phyloP scores from a whole-genome alignment of 2,329 filamentous ascomycete species.

The Venturia pyrina region DNA sequence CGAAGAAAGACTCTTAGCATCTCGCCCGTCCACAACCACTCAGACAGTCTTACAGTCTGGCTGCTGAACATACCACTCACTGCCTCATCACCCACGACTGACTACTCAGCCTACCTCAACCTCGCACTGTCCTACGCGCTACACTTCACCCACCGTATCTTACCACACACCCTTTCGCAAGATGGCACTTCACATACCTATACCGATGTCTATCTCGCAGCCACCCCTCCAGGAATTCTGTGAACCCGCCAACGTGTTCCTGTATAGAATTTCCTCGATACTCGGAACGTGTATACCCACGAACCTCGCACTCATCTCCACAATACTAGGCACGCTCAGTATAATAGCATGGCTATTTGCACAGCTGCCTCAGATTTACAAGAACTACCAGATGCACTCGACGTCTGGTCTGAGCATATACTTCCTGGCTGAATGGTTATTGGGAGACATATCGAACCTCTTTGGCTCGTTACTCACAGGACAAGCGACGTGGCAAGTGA shows the following conservation, averaged over 20 bases:
- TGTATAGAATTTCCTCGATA: conserved; percentile 46
- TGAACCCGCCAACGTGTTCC: conserved; percentile 48
- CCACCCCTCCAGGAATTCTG: conserved; percentile 43
- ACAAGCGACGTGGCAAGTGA: conserved; percentile 57
- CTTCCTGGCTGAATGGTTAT: conserved; percentile 56
- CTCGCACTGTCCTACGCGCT: not conserved
- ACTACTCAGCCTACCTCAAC: not conserved
- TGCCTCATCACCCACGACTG: not conserved
- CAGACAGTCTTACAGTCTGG: not conserved
- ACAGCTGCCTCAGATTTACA: conserved; percentile 59
- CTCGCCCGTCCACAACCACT: not conserved
- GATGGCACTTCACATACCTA: conserved; percentile 1
- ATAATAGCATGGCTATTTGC: conserved; percentile 61
- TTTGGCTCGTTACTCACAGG: conserved; percentile 52
- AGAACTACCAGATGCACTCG: conserved; percentile 54
- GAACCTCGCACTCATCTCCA: conserved; percentile 51
- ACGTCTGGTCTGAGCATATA: conserved; percentile 56
- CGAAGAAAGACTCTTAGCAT: not conserved
- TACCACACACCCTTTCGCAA: not conserved
- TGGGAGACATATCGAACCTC: conserved; percentile 54
- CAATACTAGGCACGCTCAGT: conserved; percentile 48
- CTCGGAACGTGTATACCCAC: conserved; percentile 56
- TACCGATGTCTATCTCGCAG: not conserved
- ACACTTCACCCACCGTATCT: not conserved
- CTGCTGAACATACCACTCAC: not conserved